Conservation (phyloP, 2,329 filamentous ascomycete species). For the Talaromyces sp. region DNA sequence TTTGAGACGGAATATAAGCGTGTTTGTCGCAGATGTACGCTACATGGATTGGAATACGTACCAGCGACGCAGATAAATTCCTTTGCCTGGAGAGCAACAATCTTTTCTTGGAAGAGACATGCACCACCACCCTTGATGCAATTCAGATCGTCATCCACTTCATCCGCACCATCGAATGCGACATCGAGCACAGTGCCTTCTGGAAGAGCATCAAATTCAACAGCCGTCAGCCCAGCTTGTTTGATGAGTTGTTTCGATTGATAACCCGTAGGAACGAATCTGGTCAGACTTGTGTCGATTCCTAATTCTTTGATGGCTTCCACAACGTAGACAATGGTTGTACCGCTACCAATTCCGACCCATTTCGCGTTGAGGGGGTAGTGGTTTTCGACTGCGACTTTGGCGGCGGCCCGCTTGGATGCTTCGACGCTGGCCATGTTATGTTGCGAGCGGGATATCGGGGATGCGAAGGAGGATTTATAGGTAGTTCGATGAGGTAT, state of each 20-base stretch:
- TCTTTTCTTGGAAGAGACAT: conserved; percentile 97
- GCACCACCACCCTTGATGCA: conserved; percentile 97
- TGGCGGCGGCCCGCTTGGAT: conserved; percentile 57
- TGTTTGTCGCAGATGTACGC: not conserved
- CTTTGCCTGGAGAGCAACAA: conserved; percentile 77
- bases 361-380: conserved; percentile 54
- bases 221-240: conserved; percentile 67
- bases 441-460: conserved; percentile 1
- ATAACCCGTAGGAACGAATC: conserved; percentile 87
- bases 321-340: conserved; percentile 63
- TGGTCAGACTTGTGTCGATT: conserved; percentile 54
- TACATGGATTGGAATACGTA: conserved; percentile 32
- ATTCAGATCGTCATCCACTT: conserved; percentile 91
- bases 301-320: conserved; percentile 55
- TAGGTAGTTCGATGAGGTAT: not conserved
- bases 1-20: not conserved
- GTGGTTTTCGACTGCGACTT: conserved; percentile 55
- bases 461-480: not conserved
- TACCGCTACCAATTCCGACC: conserved; percentile 61
- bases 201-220: conserved; percentile 71
- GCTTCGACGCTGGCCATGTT: conserved; percentile 47
- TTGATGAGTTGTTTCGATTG: conserved; percentile 85
- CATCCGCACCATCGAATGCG: conserved; percentile 93
- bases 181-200: conserved; percentile 67
- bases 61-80: conserved; percentile 84